Evolutionary conservation across 1,284 basidiomycete genomes (phyloP).

Genomic region (Meira miltonrushii): DNA sequence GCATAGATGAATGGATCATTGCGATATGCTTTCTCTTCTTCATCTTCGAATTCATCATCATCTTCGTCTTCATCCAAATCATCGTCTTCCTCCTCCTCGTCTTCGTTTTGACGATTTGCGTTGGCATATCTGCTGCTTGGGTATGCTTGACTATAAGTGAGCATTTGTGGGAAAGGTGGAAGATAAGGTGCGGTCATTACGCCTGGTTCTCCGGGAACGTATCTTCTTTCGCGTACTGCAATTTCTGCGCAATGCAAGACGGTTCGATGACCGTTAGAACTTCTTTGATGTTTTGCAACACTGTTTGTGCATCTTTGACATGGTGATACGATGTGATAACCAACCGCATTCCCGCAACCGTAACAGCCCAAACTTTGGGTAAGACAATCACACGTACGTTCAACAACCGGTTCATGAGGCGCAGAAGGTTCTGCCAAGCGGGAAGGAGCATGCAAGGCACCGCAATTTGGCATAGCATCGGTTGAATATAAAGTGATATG

Average conservation of each 20-base stretch:
- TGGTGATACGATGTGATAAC: constrained; percentile 43
- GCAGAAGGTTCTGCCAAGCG: not conserved
- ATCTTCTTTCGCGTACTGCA: constrained; percentile 65
- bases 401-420: constrained; percentile 56
- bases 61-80: constrained; percentile 17
- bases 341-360: constrained; percentile 67
- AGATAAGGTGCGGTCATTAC: constrained; percentile 52
- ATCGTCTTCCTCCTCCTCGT: constrained; percentile 10
- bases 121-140: not conserved
- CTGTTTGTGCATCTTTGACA: constrained; percentile 50
- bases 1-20: not conserved
- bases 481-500: constrained; percentile 77
- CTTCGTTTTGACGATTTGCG: not conserved
- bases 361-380: constrained; percentile 74
- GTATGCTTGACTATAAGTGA: not conserved
- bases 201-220: constrained; percentile 66
- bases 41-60: constrained; percentile 28
- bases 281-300: constrained; percentile 57
- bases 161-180: not conserved
- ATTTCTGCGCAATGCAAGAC: constrained; percentile 79
- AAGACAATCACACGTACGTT: constrained; percentile 65
- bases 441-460: constrained; percentile 35
- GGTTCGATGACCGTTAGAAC: constrained; percentile 73
- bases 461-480: constrained; percentile 75
- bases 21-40: constrained; percentile 11